Conservation (phyloP, 768 basidiomycete species). For the Pleurotus tuber-regium region DNA sequence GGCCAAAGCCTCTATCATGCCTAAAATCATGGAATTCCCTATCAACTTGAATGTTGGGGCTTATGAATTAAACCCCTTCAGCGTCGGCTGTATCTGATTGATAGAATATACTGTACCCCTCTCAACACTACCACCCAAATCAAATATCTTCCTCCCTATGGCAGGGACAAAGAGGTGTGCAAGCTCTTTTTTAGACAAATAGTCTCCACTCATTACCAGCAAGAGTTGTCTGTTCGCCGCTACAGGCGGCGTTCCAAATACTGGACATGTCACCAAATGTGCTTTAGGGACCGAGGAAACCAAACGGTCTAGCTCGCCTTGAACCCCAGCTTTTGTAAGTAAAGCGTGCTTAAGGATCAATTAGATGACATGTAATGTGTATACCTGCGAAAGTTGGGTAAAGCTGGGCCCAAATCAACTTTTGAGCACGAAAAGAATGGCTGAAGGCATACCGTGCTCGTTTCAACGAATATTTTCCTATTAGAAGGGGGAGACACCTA, state of each 20-base stretch:
- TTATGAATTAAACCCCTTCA: slow-evolving; percentile 19
- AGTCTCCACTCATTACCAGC: slow-evolving; percentile 78
- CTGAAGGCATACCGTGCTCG: slow-evolving; percentile 76
- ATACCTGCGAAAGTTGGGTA: slow-evolving; percentile 53
- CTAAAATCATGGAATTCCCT: slow-evolving; percentile 76
- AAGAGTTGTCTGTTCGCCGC: slow-evolving; percentile 68
- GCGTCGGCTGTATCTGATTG: too few relatives aligned
- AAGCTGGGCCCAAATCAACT: too few relatives aligned
- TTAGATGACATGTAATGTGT: background rate
- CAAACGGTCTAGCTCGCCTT: slow-evolving; percentile 68
- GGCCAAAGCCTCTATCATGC: slow-evolving; percentile 71
- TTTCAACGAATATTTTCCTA: slow-evolving; percentile 81
- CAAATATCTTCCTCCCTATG: slow-evolving; percentile 74
- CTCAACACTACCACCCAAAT: slow-evolving; percentile 84
- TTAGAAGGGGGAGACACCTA: slow-evolving; percentile 42
- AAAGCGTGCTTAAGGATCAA: slow-evolving; percentile 1
- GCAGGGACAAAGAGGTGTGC: slow-evolving; percentile 78
- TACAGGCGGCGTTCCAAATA: slow-evolving; percentile 69
- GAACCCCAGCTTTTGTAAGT: too few relatives aligned
- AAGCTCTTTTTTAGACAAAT: slow-evolving; percentile 74
- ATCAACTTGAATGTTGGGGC: slow-evolving; percentile 75
- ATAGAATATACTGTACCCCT: slow-evolving; percentile 60
- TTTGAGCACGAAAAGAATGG: too few relatives aligned
- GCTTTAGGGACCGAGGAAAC: slow-evolving; percentile 57
- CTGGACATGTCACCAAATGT: slow-evolving; percentile 71